phyloP scores from a whole-genome alignment of 768 basidiomycete genomes.

The Sporobolomyces roseus region DNA sequence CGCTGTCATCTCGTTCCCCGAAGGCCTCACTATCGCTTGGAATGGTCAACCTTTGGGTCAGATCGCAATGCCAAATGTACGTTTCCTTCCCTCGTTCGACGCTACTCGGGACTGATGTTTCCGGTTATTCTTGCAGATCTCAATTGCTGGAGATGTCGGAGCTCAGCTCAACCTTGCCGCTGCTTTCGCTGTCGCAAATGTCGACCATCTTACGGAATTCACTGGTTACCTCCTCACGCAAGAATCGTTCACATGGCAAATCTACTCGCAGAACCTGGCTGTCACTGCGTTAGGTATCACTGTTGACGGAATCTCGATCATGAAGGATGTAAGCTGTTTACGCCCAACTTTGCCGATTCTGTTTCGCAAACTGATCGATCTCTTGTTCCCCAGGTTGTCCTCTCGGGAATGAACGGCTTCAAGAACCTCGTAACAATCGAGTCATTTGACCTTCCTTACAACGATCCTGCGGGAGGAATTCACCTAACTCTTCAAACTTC shows the following conservation, averaged over 20 bases:
- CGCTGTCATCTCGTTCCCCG: constrained; percentile 63
- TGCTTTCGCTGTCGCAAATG: constrained; percentile 60
- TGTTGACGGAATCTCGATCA: constrained; percentile 52
- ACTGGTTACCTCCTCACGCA: constrained; percentile 59
- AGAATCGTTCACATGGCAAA: constrained; percentile 67
- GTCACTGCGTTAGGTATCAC: constrained; percentile 59
- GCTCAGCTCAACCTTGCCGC: constrained; percentile 58
- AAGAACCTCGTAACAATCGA: constrained; percentile 62
- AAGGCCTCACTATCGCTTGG: constrained; percentile 64
- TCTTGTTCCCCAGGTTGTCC: constrained; percentile 50
- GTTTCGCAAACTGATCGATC: too few species aligned
- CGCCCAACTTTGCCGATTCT: too few species aligned
- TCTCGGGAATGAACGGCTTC: constrained; percentile 69
- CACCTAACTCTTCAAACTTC: constrained; percentile 63
- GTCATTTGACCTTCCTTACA: constrained; percentile 64
- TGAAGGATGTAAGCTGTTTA: constrained; percentile 53
- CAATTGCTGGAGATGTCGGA: constrained; percentile 57
- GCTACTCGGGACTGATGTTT: not conserved
- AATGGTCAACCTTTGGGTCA: constrained; percentile 58
- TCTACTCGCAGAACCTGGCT: constrained; percentile 62
- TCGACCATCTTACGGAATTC: constrained; percentile 56
- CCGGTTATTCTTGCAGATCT: not conserved
- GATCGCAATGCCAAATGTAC: constrained; percentile 61
- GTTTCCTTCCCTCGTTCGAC: constrained; percentile 50
- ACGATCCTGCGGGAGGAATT: constrained; percentile 70